phyloP scores from a whole-genome alignment of 2,329 filamentous ascomycete species.

The Neonectria ditissima region DNA sequence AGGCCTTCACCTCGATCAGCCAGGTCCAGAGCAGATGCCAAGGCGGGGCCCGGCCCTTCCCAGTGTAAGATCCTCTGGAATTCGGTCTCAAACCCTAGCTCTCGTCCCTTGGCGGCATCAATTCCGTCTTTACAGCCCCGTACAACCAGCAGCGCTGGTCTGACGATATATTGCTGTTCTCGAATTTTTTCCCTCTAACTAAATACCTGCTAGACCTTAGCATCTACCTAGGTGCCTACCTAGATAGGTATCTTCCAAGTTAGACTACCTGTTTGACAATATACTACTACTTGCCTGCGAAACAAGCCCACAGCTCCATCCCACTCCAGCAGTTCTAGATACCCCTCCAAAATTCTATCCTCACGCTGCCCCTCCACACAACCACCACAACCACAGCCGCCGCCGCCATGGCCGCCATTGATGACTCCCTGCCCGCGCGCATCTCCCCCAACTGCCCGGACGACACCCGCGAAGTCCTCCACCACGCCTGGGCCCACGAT shows the following conservation, averaged over 20 bases:
- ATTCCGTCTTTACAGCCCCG: not conserved
- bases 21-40: not conserved
- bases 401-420: conserved; percentile 49
- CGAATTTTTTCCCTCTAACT: conserved; percentile 4
- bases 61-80: conserved; percentile 4
- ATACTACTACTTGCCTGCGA: not conserved
- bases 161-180: conserved; percentile 13
- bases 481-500: conserved; percentile 71
- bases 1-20: conserved; percentile 17
- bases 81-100: conserved; percentile 7
- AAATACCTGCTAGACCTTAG: not conserved
- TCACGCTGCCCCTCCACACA: conserved; percentile 23
- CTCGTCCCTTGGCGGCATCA: not conserved
- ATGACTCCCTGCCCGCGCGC: conserved; percentile 65
- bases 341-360: conserved; percentile 13
- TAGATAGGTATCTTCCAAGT: no score
- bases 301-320: not conserved
- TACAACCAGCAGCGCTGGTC: conserved; percentile 3
- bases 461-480: conserved; percentile 63
- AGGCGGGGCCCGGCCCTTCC: conserved; percentile 17
- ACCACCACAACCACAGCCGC: not conserved
- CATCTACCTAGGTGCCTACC: not conserved
- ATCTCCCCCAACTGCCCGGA: conserved; percentile 66
- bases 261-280: no score
- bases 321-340: not conserved